Conservation (phyloP, 1,139 yeast genomes). For the Diutina siamensis region DNA sequence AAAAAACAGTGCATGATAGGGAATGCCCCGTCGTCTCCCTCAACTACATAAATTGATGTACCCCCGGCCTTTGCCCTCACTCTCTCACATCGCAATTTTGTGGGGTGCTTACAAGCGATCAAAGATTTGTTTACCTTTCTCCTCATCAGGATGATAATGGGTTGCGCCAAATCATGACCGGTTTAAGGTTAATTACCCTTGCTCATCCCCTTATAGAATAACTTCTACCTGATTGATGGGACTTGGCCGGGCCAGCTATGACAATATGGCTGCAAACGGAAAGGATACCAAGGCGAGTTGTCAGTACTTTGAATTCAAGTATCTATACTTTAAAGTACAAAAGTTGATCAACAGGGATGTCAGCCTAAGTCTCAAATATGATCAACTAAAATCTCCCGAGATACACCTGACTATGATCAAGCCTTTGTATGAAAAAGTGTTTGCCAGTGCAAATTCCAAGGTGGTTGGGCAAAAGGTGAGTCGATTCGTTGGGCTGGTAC, state of each 20-base stretch:
- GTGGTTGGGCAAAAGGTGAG: neutral
- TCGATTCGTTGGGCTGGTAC: constrained; percentile 7
- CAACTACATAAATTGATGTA: too few species aligned
- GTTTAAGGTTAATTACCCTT: neutral
- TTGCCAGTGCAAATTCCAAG: constrained; percentile 14
- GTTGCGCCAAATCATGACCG: neutral
- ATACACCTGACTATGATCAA: constrained; percentile 37
- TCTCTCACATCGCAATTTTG: too few species aligned
- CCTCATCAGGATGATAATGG: neutral
- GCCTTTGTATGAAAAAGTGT: constrained; percentile 30
- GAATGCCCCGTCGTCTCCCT: too few species aligned
- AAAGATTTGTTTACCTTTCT: neutral
- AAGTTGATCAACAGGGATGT: constrained; percentile 29
- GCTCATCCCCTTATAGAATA: neutral
- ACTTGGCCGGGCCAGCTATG: neutral
- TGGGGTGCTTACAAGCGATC: neutral
- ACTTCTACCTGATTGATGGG: neutral
- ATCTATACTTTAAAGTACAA: constrained; percentile 27
- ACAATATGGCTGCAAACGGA: neutral
- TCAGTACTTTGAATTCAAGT: constrained; percentile 24
- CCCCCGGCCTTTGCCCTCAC: too few species aligned
- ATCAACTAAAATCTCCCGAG: constrained; percentile 45
- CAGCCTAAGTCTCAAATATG: constrained; percentile 38
- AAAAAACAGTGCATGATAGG: neutral
- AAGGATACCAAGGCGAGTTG: neutral